Evolutionary conservation across 1,284 basidiomycete species (phyloP), one percentile per base, ranked within the genome.

Genomic region (Ustilago curta): DNA sequence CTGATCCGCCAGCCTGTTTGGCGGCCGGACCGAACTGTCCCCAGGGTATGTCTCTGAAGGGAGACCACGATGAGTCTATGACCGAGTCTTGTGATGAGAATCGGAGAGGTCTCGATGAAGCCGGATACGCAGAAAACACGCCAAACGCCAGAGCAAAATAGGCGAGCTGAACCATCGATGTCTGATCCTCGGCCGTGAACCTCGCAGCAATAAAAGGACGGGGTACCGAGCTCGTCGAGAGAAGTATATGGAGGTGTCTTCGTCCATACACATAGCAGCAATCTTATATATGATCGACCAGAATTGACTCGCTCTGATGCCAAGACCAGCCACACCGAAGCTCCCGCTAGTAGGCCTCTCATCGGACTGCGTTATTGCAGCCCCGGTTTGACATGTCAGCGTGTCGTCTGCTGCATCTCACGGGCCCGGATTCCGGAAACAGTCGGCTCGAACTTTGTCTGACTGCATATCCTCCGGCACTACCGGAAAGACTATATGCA

Each of bases 1-100:
- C 52, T 6, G 68, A 56, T 1, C 61, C 35, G 2, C 35, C 62
- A 8, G 25, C 25, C 18, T 62, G 45, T 8, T 25, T 60, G 4
- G 50, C 40, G 19, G 69, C 69, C 9, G 69, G 69, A 23, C 63
- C 59, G 16, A 71, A 71, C 4, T 65, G 62, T 8, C 62, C 62
- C 32, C 43, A 71, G 0, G 69, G 62, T 12, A 61, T 45, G 43
- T 71, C 69, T n/a, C 55, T 49, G 35, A 40, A 40, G 4, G 43
- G 52, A 5, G 47, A 50, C 35, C 42, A 43, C 8, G 16, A 27
- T 3, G 11, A n/a, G n/a, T 18, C 25, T n/a, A 29, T 31, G 16
- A 51, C 32, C 4, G 4, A 8, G 4, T 21, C 39, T 4, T 51
- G 31, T 21, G 27, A 8, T 3, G 44, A 35, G 5, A 43, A 48